Evolutionary conservation across 345 rosid species (phyloP).

Genomic region (Pseudoturritis turrita): DNA sequence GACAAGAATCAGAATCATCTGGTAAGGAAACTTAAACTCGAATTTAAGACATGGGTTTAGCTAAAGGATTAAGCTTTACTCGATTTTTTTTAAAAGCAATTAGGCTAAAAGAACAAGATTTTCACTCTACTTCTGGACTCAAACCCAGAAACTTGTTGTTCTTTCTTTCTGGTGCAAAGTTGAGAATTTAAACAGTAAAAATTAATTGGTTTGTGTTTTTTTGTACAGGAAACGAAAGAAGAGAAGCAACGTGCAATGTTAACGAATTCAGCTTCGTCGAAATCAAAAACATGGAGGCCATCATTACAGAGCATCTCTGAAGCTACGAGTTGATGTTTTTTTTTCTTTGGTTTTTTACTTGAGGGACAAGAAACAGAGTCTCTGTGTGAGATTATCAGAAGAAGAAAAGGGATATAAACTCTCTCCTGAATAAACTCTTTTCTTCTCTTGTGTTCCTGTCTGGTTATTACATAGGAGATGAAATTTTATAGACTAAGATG

Average conservation of each 20-base stretch:
- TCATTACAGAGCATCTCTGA: conserved; percentile 84
- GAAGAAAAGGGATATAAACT: conserved; percentile 10
- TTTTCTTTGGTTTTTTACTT: neutral
- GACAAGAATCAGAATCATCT: conserved; percentile 27
- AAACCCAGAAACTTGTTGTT: neutral
- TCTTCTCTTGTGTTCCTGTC: conserved; percentile 1
- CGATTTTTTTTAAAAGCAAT: neutral
- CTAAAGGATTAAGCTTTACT: neutral
- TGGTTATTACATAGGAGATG: neutral
- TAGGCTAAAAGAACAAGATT: neutral
- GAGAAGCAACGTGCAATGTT: conserved; percentile 52
- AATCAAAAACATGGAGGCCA: conserved; percentile 83
- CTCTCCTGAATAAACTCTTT: neutral
- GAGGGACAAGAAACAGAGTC: conserved; percentile 21
- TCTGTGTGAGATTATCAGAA: conserved; percentile 9
- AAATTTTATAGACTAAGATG: conserved; percentile 5
- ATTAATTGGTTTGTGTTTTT: neutral
- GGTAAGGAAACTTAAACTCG: conserved; percentile 10
- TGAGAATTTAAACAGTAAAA: too few species aligned
- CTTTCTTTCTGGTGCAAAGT: neutral
- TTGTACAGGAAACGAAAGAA: conserved; percentile 38
- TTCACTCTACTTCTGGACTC: neutral
- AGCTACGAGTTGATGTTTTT: conserved; percentile 43
- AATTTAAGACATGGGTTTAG: neutral
- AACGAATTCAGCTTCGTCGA: conserved; percentile 37